Conservation (phyloP, 495 filamentous ascomycete species). For the Aspergillus bridgeri region DNA sequence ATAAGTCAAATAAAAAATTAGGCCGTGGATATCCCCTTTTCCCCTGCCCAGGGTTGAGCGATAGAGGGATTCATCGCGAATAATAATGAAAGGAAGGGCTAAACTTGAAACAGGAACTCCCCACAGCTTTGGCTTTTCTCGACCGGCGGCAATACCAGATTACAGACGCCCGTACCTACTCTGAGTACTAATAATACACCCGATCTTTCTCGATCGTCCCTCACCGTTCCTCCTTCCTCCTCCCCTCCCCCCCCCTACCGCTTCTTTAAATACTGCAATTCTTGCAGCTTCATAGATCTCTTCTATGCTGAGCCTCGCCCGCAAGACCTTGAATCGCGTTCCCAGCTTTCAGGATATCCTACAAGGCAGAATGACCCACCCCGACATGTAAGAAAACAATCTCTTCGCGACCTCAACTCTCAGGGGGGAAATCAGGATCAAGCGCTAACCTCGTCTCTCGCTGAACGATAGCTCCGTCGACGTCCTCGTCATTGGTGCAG, state of each 20-base stretch:
- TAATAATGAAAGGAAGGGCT: conserved; percentile 12
- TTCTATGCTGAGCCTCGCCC: conserved; percentile 51
- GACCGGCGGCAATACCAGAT: no score
- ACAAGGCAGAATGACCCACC: conserved; percentile 58
- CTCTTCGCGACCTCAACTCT: conserved; percentile 10
- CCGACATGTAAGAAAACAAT: conserved; percentile 47
- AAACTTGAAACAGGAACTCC: conserved; percentile 42
- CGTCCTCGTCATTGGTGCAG: conserved; percentile 96
- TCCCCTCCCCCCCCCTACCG: conserved; percentile 17
- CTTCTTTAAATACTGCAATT: conserved; percentile 24
- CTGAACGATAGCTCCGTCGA: conserved; percentile 70
- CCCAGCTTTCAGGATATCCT: conserved; percentile 58
- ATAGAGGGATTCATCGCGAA: neutral
- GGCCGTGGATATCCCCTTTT: conserved; percentile 12
- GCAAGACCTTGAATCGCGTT: conserved; percentile 52
- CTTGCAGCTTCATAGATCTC: conserved; percentile 35
- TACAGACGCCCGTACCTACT: no score
- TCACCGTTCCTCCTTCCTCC: conserved; percentile 30
- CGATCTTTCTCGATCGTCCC: conserved; percentile 18
- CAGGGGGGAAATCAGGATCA: conserved; percentile 2
- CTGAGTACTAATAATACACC: conserved; percentile 12
- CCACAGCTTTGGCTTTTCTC: conserved; percentile 18
- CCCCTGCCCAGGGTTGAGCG: conserved; percentile 12
- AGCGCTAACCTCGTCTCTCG: conserved; percentile 20
- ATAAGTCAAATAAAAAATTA: no score